Percentiles rank a stretch among this genome's conserved stretches.
phyloP scores from a whole-genome alignment of 768 basidiomycete species.

The Lentinus tigrinus region DNA sequence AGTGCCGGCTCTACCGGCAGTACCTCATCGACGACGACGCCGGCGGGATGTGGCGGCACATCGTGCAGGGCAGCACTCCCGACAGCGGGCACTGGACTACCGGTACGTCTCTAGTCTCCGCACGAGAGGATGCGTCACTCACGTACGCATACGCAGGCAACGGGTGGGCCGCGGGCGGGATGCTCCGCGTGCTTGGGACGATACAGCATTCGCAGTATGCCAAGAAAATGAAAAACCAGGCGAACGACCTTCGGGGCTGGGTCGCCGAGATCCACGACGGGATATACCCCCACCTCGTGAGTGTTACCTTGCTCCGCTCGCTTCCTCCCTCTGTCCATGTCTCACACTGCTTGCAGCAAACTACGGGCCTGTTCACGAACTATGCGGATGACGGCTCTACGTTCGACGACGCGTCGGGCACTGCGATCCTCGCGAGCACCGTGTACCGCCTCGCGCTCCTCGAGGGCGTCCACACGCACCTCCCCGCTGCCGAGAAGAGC shows the following conservation, averaged over 20 bases:
- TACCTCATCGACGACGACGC: slow-evolving; percentile 54
- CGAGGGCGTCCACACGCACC: slow-evolving; percentile 43
- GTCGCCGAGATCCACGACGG: slow-evolving; percentile 69
- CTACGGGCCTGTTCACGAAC: slow-evolving; percentile 60
- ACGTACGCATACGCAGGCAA: slow-evolving; percentile 59
- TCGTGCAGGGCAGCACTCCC: slow-evolving; percentile 51
- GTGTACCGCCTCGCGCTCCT: slow-evolving; percentile 72
- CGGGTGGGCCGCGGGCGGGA: slow-evolving; percentile 87
- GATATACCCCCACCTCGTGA: slow-evolving; percentile 61
- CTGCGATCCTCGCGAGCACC: slow-evolving; percentile 72
- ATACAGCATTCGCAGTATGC: slow-evolving; percentile 62
- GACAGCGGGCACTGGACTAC: slow-evolving; percentile 83
- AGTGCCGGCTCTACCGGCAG: slow-evolving; percentile 64
- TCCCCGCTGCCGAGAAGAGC: slow-evolving; percentile 58
- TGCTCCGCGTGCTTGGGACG: slow-evolving; percentile 78
- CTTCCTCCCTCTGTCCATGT: background rate
- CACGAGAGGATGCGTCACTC: background rate
- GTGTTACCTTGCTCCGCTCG: slow-evolving; percentile 25
- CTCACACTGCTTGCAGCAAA: slow-evolving; percentile 34
- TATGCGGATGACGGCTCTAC: slow-evolving; percentile 59
- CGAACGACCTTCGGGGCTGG: slow-evolving; percentile 63
- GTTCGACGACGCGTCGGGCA: slow-evolving; percentile 74
- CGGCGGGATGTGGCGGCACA: slow-evolving; percentile 72
- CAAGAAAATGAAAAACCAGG: slow-evolving; percentile 46
- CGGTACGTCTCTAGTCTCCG: slow-evolving; percentile 37